Evolutionary conservation across 352 stramenopile species (phyloP).

Genomic region (Globisporangium mamillatum): DNA sequence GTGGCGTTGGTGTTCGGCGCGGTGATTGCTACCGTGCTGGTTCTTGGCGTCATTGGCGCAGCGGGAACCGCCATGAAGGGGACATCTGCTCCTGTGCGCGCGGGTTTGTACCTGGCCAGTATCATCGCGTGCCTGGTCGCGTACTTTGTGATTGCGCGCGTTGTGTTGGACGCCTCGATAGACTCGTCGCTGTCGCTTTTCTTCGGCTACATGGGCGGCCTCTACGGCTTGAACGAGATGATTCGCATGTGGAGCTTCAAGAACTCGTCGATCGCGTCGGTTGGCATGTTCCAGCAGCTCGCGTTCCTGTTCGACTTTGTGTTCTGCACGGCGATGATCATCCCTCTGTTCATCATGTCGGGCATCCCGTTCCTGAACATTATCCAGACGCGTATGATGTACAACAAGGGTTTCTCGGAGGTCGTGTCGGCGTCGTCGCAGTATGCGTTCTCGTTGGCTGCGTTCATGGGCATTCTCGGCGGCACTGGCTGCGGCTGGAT

Average conservation of each 20-base stretch:
- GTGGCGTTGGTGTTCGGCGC: constrained; percentile 60
- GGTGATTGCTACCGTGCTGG: constrained; percentile 47
- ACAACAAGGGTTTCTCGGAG: constrained; percentile 88
- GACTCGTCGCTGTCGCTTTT: constrained; percentile 58
- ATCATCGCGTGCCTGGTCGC: constrained; percentile 34
- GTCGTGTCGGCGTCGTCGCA: constrained; percentile 83
- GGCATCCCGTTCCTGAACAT: constrained; percentile 85
- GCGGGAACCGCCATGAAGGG: constrained; percentile 29
- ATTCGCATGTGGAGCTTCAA: constrained; percentile 81
- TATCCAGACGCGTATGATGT: constrained; percentile 90
- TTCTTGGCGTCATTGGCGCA: constrained; percentile 50
- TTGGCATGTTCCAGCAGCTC: constrained; percentile 74
- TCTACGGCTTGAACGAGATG: constrained; percentile 87
- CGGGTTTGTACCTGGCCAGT: constrained; percentile 45
- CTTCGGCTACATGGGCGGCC: constrained; percentile 70
- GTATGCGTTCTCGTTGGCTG: constrained; percentile 80
- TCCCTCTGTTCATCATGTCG: constrained; percentile 77
- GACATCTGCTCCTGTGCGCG: constrained; percentile 39
- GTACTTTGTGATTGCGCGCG: constrained; percentile 51
- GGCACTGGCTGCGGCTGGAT: constrained; percentile 74
- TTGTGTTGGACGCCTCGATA: constrained; percentile 34
- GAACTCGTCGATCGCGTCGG: constrained; percentile 53
- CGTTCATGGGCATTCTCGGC: constrained; percentile 72
- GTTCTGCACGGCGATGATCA: constrained; percentile 68
- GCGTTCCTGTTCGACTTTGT: constrained; percentile 88